Conservation (phyloP, 2,329 filamentous ascomycete genomes). For the Calonectria leucothoes region DNA sequence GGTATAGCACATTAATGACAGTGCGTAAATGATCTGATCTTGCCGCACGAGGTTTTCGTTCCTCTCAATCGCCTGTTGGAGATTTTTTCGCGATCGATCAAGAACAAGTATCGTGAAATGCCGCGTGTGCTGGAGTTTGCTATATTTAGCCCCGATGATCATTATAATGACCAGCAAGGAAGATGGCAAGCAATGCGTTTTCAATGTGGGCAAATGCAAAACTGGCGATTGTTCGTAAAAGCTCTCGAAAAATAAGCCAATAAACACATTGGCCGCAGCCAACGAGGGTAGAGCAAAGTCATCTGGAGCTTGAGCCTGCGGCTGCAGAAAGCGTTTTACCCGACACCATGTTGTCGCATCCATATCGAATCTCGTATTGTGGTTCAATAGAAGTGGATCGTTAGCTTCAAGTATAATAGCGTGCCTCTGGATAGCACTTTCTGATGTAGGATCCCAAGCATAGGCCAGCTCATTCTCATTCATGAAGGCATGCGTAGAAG, state of each 20-base stretch:
- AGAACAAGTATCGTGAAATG: background rate
- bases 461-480: background rate
- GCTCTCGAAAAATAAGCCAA: background rate
- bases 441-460: conserved; percentile 2
- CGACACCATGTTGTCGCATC: background rate
- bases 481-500: background rate
- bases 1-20: background rate
- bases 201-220: background rate
- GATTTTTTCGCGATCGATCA: conserved; percentile 1
- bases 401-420: background rate
- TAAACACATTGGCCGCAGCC: background rate
- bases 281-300: background rate
- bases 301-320: background rate
- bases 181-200: background rate
- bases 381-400: background rate
- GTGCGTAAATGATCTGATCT: background rate
- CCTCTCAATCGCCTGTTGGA: background rate
- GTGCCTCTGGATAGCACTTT: background rate
- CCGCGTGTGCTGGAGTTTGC: background rate
- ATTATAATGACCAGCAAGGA: background rate
- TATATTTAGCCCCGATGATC: conserved; percentile 5
- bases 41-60: background rate
- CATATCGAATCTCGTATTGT: conserved; percentile 3
- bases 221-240: conserved; percentile 4
- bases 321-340: background rate